phyloP scores from a whole-genome alignment of 2,329 filamentous ascomycete species.

The Hyphodiscus sp. region DNA sequence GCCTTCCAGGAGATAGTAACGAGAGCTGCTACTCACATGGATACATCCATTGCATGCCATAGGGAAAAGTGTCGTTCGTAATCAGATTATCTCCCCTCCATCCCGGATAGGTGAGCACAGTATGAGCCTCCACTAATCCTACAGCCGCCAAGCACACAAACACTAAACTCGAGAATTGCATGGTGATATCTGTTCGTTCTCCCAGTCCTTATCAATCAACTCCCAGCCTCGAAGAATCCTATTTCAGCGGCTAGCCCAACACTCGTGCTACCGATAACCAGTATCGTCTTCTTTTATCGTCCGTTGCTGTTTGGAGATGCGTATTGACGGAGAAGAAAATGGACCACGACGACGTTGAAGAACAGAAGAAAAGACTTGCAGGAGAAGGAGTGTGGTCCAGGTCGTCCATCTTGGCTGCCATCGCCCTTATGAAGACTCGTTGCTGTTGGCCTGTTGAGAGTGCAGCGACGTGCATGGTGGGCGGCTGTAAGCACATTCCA shows the following conservation, averaged over 20 bases:
- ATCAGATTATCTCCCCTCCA: constrained; percentile 35
- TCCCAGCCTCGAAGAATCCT: not conserved
- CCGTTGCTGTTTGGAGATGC: not conserved
- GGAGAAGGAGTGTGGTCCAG: not conserved
- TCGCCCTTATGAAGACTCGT: not conserved
- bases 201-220: not conserved
- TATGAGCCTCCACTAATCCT: constrained; percentile 28
- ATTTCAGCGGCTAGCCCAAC: not conserved
- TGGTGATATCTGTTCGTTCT: not conserved
- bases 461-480: not conserved
- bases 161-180: not conserved
- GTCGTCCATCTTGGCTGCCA: not conserved
- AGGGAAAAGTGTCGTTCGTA: constrained; percentile 31
- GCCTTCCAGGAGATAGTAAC: constrained; percentile 2
- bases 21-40: constrained; percentile 28
- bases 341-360: not conserved
- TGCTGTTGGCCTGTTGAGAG: not conserved
- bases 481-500: not conserved
- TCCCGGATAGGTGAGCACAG: constrained; percentile 33
- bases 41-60: constrained; percentile 35
- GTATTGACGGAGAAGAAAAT: not conserved
- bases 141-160: constrained; percentile 8
- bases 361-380: not conserved
- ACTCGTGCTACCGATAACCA: not conserved
- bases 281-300: not conserved